Percentiles rank a stretch among this genome's conserved stretches.
phyloP scores from a whole-genome alignment of 2,329 filamentous ascomycete species.

The Colletotrichum sp. region DNA sequence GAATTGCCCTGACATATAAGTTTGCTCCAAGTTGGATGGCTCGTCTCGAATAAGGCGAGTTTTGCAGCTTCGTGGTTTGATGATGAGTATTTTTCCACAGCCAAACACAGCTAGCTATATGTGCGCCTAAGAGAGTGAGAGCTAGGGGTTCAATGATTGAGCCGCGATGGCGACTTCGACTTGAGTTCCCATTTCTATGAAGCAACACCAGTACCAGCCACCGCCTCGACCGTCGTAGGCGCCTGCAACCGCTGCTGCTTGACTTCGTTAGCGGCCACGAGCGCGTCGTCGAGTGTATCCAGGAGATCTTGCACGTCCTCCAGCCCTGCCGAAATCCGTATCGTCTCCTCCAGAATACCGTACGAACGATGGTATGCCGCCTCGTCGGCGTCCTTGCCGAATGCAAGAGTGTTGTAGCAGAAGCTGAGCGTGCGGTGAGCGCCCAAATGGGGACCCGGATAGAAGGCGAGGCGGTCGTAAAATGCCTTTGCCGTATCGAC shows the following conservation, averaged over 20 bases:
- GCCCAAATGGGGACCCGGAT: conserved; percentile 58
- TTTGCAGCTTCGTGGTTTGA: background rate
- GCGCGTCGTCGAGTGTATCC: conserved; percentile 39
- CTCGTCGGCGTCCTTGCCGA: conserved; percentile 41
- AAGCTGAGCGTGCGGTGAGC: conserved; percentile 55
- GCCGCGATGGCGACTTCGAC: background rate
- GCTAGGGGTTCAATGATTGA: background rate
- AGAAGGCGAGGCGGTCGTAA: conserved; percentile 53
- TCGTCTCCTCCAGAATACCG: conserved; percentile 43
- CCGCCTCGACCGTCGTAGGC: background rate
- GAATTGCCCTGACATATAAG: background rate
- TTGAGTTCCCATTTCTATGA: background rate
- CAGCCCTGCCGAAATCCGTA: conserved; percentile 52
- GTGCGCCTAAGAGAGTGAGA: background rate
- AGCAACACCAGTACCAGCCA: background rate
- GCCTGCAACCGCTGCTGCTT: conserved; percentile 36
- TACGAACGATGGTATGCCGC: conserved; percentile 39
- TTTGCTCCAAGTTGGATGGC: background rate
- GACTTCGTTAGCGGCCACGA: conserved; percentile 46
- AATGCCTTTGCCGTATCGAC: conserved; percentile 47
- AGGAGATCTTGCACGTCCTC: conserved; percentile 47
- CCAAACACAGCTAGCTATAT: background rate
- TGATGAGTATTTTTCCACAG: background rate
- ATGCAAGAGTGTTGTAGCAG: conserved; percentile 51
- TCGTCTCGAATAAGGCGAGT: background rate